Percentiles rank a stretch among this genome's conserved stretches.
Conservation (phyloP, 306 rosid genomes). For the Lathyrus tuberosus region DNA sequence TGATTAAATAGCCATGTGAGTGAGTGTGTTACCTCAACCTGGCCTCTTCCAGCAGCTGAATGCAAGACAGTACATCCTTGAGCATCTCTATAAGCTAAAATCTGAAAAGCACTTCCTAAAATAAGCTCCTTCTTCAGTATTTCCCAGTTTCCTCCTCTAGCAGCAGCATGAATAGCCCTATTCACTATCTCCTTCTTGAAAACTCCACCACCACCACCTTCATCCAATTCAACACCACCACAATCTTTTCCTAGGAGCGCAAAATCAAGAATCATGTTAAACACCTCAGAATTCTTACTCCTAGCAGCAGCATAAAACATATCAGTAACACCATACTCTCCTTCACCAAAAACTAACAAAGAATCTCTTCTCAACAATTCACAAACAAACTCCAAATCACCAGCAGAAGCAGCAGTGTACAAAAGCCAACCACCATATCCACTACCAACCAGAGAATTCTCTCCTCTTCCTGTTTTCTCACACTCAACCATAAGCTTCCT, state of each 20-base stretch:
- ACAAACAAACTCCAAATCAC: constrained; percentile 67
- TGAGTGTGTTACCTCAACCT: constrained; percentile 67
- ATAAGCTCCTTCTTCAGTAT: constrained; percentile 55
- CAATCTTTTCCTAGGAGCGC: constrained; percentile 54
- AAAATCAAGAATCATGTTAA: constrained; percentile 60
- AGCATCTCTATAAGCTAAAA: constrained; percentile 66
- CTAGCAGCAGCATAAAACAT: constrained; percentile 85
- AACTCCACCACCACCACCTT: constrained; percentile 41
- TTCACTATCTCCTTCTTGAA: constrained; percentile 80
- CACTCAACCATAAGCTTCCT: constrained; percentile 68
- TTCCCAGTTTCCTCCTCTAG: constrained; percentile 91
- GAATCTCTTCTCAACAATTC: constrained; percentile 70
- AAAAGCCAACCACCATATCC: constrained; percentile 99
- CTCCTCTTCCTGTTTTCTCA: constrained; percentile 48
- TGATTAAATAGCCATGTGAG: neutral
- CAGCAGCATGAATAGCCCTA: constrained; percentile 87
- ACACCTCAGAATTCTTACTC: constrained; percentile 74
- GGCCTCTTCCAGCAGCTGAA: constrained; percentile 85
- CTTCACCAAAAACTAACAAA: constrained; percentile 84
- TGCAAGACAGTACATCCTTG: constrained; percentile 82
- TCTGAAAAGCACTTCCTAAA: constrained; percentile 53
- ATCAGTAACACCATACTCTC: constrained; percentile 93
- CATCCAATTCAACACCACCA: constrained; percentile 41
- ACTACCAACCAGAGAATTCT: constrained; percentile 72
- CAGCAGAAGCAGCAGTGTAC: constrained; percentile 93